Evolutionary conservation across 768 basidiomycete genomes (phyloP), one percentile per base, ranked within the genome.

Genomic region (Filobasidium wieringae): DNA sequence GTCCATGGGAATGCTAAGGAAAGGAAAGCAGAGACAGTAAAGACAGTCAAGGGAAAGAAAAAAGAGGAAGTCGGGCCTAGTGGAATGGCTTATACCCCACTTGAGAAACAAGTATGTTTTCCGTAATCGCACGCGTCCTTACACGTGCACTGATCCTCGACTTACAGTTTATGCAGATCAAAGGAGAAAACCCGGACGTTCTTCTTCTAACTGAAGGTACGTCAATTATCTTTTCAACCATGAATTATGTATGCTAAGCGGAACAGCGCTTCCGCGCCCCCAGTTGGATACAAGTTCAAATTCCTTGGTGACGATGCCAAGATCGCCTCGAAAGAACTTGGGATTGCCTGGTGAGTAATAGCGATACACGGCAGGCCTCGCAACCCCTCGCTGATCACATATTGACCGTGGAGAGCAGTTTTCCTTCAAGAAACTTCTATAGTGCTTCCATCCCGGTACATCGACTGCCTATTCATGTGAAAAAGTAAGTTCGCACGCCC

Each of bases 241-340:
- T 14, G 50, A 12, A 4, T 57, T 9, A 53, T 24, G 24, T 40
- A n/a, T n/a, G n/a, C n/a, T n/a, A n/a, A n/a, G n/a, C n/a, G n/a
- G n/a, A n/a, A n/a, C n/a, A n/a, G n/a, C n/a, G n/a, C n/a, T n/a
- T n/a, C n/a, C n/a, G n/a, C n/a, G n/a, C 22, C 29, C 19, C 4
- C 50, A 69, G 73, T 74, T 9, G 73, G 73, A 12, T 74, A 74
- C 63, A 74, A 73, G 50, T 73, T 50, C 54, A 68, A 68, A 50
- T 75, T 75, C 43, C 72, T 70, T 55, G 74, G 72, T 1, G 72
- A 75, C 3, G 74, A 75, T 55, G 71, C 74, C 6, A 73, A 75
- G 66, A 67, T 63, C 43, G 74, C 74, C 4, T 66, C 69, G 2
- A 66, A 64, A 52, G 68, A 72, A 45, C 63, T 75, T 3, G 72